A percentile compares a stretch with the other conserved stretches of the same genome.
These are phyloP conservation scores for Didymella exigua DNA, from an alignment of 2,329 filamentous ascomycete species.

Conservation along the genomic window DNA sequence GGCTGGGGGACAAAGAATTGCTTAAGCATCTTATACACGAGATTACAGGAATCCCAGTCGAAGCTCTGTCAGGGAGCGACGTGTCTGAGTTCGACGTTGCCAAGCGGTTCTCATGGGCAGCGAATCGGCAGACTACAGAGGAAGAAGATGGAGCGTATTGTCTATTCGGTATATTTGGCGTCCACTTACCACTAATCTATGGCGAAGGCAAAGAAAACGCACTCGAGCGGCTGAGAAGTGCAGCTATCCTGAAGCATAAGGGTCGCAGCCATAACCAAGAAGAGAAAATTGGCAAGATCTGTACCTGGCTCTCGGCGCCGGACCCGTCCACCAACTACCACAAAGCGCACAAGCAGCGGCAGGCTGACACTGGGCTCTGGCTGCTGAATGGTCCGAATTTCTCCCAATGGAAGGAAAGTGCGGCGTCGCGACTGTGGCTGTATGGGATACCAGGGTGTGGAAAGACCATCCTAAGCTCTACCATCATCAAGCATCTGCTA, in stretches of 20 bases:
- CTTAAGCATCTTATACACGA: constrained; percentile 4
- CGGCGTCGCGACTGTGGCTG: constrained; percentile 47
- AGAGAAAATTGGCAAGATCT: constrained; percentile 16
- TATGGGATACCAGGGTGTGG: constrained; percentile 52
- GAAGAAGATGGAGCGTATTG: constrained; percentile 25
- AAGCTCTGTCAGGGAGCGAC: constrained; percentile 9
- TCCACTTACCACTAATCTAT: constrained; percentile 26
- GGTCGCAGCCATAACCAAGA: background rate
- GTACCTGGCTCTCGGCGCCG: constrained; percentile 43
- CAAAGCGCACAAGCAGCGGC: constrained; percentile 37
- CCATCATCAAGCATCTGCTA: constrained; percentile 42
- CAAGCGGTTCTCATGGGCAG: constrained; percentile 21
- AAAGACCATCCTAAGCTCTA: constrained; percentile 51
- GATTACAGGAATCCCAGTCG: constrained; percentile 9
- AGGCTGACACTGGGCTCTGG: constrained; percentile 46
- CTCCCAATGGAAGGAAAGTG: constrained; percentile 37
- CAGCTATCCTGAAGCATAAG: too few species aligned
- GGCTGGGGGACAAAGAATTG: constrained; percentile 15
- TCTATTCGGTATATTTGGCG: constrained; percentile 20
- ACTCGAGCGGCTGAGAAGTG: constrained; percentile 10
- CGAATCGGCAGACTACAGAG: constrained; percentile 18
- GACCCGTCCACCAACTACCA: constrained; percentile 46
- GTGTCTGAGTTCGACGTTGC: constrained; percentile 18
- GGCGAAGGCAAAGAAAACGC: constrained; percentile 32
- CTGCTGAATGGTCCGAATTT: constrained; percentile 38